phyloP scores from a whole-genome alignment of 2,329 filamentous ascomycete genomes.

The Bipolaris cookei region DNA sequence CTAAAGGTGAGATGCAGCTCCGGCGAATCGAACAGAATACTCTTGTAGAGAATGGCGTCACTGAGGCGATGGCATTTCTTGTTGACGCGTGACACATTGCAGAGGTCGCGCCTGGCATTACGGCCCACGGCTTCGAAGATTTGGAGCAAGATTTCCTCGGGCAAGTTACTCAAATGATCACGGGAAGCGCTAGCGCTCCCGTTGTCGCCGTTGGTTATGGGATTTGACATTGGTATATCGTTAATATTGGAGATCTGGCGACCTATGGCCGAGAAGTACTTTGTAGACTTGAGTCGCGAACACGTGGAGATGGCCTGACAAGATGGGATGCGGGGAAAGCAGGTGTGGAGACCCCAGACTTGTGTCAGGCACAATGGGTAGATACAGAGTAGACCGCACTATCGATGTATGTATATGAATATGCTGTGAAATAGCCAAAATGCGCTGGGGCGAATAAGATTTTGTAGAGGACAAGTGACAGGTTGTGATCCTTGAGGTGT shows the following conservation, averaged over 20 bases:
- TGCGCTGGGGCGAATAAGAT: background rate
- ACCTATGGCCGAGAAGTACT: conserved; percentile 7
- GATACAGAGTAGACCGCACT: background rate
- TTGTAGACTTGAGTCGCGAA: conserved; percentile 14
- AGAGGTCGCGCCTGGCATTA: conserved; percentile 36
- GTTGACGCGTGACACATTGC: conserved; percentile 39
- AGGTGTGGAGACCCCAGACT: conserved; percentile 8
- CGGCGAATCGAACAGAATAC: conserved; percentile 40
- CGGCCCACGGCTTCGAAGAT: conserved; percentile 38
- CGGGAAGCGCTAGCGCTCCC: background rate
- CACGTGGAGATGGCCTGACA: conserved; percentile 20
- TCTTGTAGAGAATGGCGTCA: conserved; percentile 43
- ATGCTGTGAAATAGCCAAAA: background rate
- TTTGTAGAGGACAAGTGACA: background rate
- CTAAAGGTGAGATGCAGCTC: conserved; percentile 44
- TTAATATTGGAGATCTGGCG: background rate
- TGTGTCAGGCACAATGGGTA: background rate
- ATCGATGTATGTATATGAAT: background rate
- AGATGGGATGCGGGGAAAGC: conserved; percentile 17
- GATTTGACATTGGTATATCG: conserved; percentile 4
- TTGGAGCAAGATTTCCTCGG: conserved; percentile 42
- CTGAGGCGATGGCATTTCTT: conserved; percentile 40
- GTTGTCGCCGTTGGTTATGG: conserved; percentile 6
- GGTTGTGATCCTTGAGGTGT: conserved; percentile 2
- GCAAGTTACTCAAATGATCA: conserved; percentile 30